Evolutionary conservation across 2,329 filamentous ascomycete genomes (phyloP), one percentile per base, ranked within the genome.

Genomic region (Ophiostoma angusticollis): DNA sequence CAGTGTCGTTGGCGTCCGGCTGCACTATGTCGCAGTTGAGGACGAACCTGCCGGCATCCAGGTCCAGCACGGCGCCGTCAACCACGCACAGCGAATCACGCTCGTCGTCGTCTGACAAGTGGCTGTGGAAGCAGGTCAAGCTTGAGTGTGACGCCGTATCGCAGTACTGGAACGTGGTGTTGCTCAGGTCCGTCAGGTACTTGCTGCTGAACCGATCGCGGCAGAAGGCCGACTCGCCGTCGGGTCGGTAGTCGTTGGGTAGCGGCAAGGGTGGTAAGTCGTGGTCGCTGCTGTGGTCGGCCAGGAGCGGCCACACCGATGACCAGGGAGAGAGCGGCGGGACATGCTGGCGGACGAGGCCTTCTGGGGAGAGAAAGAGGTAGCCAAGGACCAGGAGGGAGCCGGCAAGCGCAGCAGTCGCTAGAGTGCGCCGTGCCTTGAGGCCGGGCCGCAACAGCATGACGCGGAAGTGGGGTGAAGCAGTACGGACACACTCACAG

Each of bases 81-180:
- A 17, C 42, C 6, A 47, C n/a, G 16, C 46, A 47, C 11, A 47
- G 23, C 11, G 43, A 44, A 35, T 47, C 43, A 12, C 21, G 28
- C 16, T 39, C 19, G 16, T 36, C 19, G 23, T 32, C 32, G 33
- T 9, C 18, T 3, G 23, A 4, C 13, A 24, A 22, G 23, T 45
- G 31, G 27, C 36, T 41, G 42, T 46, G 41, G 42, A 47, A 45
- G 37, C 46, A 47, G 3, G 40, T 44, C n/a, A 47, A 22, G 16
- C 41, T 21, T 12, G 43, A 41, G 4, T 3, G 29, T 5, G 45
- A 32, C 9, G 27, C 12, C 5, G 28, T 9, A 16, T 23, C 25
- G 32, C 45, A 47, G 40, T 47, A 47, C n/a, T 47, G 34, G 14
- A 41, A 42, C 3, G 31, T 14, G 7, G 32, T 17, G 21, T 35